Evolutionary conservation across 148 eudicot genomes (phyloP).

Genomic region (Suaeda aralocaspica): DNA sequence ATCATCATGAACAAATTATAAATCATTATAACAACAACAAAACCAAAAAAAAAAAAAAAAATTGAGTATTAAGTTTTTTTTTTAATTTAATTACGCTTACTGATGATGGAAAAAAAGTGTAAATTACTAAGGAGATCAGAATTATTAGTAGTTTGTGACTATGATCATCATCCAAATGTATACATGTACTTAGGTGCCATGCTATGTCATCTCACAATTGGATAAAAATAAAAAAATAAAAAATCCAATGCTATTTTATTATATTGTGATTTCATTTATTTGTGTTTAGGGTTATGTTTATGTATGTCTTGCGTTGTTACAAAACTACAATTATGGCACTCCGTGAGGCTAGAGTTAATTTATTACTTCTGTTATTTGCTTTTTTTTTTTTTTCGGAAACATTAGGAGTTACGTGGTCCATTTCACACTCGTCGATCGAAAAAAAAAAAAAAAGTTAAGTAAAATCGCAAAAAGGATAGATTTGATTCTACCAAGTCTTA

Average conservation of each 20-base stretch:
- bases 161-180: constrained; percentile 5
- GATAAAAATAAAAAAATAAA: constrained; percentile 1
- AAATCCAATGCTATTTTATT: not conserved
- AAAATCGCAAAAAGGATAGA: too few species aligned
- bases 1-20: not conserved
- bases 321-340: too few species aligned
- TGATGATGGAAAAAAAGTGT: constrained; percentile 9
- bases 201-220: constrained; percentile 2
- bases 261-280: not conserved
- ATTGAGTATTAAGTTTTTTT: not conserved
- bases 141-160: constrained; percentile 13
- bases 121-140: constrained; percentile 19
- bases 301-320: not conserved
- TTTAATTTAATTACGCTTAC: not conserved
- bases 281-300: not conserved
- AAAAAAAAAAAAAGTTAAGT: too few species aligned
- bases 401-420: too few species aligned
- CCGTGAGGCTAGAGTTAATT: too few species aligned
- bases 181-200: constrained; percentile 11
- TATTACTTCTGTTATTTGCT: too few species aligned
- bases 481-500: too few species aligned
- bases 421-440: too few species aligned
- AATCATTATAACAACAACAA: too few species aligned
- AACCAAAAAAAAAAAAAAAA: too few species aligned
- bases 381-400: too few species aligned